Conservation (phyloP, 805 yeast species). For the Ogataea kodamae region DNA sequence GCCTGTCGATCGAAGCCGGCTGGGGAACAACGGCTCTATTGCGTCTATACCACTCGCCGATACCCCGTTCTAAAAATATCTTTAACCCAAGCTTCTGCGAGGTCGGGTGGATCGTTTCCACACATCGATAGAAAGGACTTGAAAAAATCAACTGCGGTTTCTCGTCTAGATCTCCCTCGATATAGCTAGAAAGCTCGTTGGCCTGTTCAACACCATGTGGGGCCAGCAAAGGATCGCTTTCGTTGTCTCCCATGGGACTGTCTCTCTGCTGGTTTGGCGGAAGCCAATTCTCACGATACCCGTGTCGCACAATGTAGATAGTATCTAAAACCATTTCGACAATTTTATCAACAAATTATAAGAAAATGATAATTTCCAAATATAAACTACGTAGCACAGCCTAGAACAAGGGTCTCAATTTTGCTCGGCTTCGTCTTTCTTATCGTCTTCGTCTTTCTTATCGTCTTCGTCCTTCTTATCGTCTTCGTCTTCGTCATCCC, state of each 20-base stretch:
- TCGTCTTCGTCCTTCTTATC: constrained; percentile 32
- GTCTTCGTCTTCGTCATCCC: constrained; percentile 51
- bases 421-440: constrained; percentile 5
- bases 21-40: constrained; percentile 64
- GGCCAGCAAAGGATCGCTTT: constrained; percentile 85
- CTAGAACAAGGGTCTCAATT: not conserved
- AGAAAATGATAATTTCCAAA: not conserved
- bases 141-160: constrained; percentile 69
- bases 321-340: constrained; percentile 46
- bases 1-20: constrained; percentile 53
- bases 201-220: constrained; percentile 89
- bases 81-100: constrained; percentile 56
- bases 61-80: constrained; percentile 71
- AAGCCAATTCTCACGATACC: constrained; percentile 85
- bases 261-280: constrained; percentile 83
- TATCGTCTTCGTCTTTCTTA: constrained; percentile 48
- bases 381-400: not conserved
- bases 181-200: constrained; percentile 62
- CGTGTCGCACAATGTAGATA: constrained; percentile 79
- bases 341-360: constrained; percentile 1
- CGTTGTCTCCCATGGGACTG: constrained; percentile 77
- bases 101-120: constrained; percentile 74
- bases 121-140: constrained; percentile 87
- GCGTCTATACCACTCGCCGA: constrained; percentile 90
- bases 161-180: constrained; percentile 43